These are phyloP conservation scores for Casuarina glauca DNA, from an alignment of 306 rosid genomes.

Conservation along the genomic window DNA sequence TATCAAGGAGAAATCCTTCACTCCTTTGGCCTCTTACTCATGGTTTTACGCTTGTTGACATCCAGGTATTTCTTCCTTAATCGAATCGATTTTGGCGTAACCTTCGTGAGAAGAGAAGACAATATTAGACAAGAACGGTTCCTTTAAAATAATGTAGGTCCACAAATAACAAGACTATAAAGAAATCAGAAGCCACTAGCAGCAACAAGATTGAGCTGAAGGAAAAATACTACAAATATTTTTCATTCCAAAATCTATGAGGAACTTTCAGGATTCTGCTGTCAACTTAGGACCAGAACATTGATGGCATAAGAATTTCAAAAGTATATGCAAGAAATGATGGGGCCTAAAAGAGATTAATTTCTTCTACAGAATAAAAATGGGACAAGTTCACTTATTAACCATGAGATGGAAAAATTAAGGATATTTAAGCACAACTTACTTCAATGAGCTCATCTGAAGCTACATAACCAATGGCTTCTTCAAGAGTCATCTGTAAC, in stretches of 20 bases:
- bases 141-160: not conserved
- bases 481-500: conserved; percentile 92
- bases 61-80: conserved; percentile 90
- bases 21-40: conserved; percentile 80
- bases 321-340: not conserved
- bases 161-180: not conserved
- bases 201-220: not conserved
- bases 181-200: not conserved
- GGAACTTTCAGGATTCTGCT: not conserved
- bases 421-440: conserved; percentile 17
- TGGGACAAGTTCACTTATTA: not conserved
- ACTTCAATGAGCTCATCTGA: conserved; percentile 98
- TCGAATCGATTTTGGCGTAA: conserved; percentile 87
- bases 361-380: not conserved
- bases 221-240: not conserved
- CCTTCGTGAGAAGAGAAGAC: conserved; percentile 43
- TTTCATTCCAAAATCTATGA: not conserved
- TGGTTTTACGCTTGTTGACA: conserved; percentile 79
- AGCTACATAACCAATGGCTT: conserved; percentile 96
- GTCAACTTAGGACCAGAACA: not conserved
- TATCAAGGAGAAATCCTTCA: conserved; percentile 35
- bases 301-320: not conserved
- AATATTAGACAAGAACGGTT: not conserved
- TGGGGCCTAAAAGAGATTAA: not conserved
- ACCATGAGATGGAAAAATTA: not conserved